phyloP scores from a whole-genome alignment of 441 rosid genomes.

The Geranium incanum region DNA sequence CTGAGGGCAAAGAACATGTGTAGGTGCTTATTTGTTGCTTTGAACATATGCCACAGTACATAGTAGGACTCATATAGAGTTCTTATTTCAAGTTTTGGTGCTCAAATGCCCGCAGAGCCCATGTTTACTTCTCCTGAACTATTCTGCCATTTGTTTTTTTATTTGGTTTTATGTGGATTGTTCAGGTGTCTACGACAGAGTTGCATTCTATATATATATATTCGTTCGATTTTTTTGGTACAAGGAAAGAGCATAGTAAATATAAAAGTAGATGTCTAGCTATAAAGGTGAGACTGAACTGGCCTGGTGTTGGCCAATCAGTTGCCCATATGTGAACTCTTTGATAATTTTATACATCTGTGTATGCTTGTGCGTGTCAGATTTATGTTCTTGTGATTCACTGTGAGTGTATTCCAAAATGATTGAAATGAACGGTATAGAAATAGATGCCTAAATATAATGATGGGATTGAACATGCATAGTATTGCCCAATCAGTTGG shows the following conservation, averaged over 20 bases:
- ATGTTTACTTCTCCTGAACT: slow-evolving; percentile 1
- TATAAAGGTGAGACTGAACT: background rate
- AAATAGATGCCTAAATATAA: too few relatives aligned
- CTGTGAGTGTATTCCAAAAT: slow-evolving; percentile 14
- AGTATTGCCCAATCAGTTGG: background rate
- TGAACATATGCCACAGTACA: background rate
- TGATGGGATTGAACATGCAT: background rate
- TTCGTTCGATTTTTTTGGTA: too few relatives aligned
- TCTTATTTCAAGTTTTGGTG: background rate
- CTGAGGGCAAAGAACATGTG: slow-evolving; percentile 5
- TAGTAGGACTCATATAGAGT: background rate
- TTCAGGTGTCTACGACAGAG: background rate
- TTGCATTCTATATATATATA: too few relatives aligned
- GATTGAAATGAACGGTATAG: slow-evolving; percentile 11
- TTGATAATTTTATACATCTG: background rate
- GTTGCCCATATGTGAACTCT: background rate
- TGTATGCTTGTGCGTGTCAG: background rate
- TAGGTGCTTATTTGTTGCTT: background rate
- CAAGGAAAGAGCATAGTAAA: too few relatives aligned
- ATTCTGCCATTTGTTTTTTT: background rate
- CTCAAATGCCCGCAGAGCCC: background rate
- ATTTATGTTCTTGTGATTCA: slow-evolving; percentile 11
- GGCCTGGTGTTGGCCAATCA: background rate
- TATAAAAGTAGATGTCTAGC: too few relatives aligned
- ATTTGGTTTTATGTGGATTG: background rate